These are phyloP conservation scores for Nemania bipapillata DNA, from an alignment of 2,329 filamentous ascomycete species.

Conservation along the genomic window DNA sequence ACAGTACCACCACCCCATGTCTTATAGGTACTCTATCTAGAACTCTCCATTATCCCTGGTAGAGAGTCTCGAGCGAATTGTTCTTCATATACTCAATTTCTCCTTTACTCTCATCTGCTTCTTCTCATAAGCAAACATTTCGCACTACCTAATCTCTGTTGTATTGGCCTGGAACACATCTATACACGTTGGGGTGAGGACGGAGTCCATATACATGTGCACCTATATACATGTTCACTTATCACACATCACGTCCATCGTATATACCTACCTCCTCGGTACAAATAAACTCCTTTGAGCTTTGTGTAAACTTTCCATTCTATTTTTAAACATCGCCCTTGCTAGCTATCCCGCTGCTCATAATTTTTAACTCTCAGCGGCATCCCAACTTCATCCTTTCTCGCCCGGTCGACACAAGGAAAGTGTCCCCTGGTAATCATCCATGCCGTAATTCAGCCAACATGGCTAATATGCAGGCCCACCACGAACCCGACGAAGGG, in stretches of 20 bases:
- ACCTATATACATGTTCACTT: background rate
- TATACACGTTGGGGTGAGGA: background rate
- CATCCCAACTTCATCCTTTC: background rate
- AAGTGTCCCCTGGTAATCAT: background rate
- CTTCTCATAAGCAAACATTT: background rate
- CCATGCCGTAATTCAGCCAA: constrained; percentile 10
- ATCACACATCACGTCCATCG: background rate
- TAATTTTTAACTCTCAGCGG: background rate
- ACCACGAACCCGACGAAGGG: constrained; percentile 40
- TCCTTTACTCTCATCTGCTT: background rate
- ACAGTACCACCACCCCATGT: too few relatives aligned
- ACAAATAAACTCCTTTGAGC: background rate
- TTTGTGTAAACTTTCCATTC: background rate
- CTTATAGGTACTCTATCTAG: too few relatives aligned
- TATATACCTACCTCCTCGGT: too few relatives aligned
- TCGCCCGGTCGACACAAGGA: background rate
- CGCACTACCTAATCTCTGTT: background rate
- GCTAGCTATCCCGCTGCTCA: background rate
- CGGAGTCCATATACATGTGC: background rate
- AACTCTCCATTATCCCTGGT: background rate
- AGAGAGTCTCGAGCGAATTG: background rate
- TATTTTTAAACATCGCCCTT: background rate
- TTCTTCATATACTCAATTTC: background rate
- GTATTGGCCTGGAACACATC: background rate
- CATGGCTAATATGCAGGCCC: constrained; percentile 20